Base-by-base conservation (phyloP, 2,329 filamentous ascomycete species). In the Didymella arachidicola region DNA sequence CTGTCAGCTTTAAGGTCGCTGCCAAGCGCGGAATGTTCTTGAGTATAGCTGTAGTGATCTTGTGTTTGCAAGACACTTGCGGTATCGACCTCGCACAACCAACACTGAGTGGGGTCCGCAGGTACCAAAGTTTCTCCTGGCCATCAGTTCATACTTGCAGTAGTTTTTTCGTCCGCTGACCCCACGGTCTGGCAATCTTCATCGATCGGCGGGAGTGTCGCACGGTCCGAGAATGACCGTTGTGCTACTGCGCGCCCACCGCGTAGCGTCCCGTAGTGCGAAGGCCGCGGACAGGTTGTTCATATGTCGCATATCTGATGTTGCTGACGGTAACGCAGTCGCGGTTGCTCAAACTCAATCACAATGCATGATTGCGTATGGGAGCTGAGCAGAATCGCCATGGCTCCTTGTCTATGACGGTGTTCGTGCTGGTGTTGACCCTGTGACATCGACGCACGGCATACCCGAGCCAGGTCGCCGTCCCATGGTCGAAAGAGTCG, bases 401-500 rank as follows among this genome's bases (percentile, higher is more conserved):
- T 18, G 41, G 36, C 19, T 41, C 19, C 32, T 14, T n/a, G 41
- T 51, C 26, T 36, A 48, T 50, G 51, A 57, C 46, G 53, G 41
- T 48, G 32, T 10, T 19, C 27, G 32, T 52, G 34, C 30, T 44
- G 51, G 26, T 46, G 34, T 43, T 44, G 57, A 45, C 29, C 36
- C 36, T 57, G 29, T 57, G 57, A 51, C 57, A 59, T 62, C 53
- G 55, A 57, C 54, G 53, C 54, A 59, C 61, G 62, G 64, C 58
- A 63, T 49, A 61, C 22, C 67, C 59, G 64, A 62, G 52, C 59
- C 56, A 59, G 53, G 47, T 47, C 43, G 52, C 50, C 52, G 67
- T 64, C 47, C 66, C 64, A 62, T 67, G 66, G 64, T 64, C 53
- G 30, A 44, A 25, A 58, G 19, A 45, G 39, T 53, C 59, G 58